Evolutionary conservation across 2,329 filamentous ascomycete species (phyloP).

Genomic region (Fusarium sp.): DNA sequence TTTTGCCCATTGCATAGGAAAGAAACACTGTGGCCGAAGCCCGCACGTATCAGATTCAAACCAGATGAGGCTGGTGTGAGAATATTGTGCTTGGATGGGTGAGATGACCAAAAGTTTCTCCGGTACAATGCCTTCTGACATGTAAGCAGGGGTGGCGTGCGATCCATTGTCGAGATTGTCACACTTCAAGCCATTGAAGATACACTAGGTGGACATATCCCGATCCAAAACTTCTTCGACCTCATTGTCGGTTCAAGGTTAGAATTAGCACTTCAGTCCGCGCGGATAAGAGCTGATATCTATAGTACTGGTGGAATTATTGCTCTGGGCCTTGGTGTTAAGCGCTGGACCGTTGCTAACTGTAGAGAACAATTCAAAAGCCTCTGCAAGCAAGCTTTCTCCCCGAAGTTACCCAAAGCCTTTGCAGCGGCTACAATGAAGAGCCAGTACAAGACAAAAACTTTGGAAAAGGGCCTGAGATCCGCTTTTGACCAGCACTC

Average conservation of each 20-base stretch:
- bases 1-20: neutral
- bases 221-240: neutral
- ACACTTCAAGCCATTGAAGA: neutral
- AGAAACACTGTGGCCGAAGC: neutral
- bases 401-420: neutral
- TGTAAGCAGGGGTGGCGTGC: neutral
- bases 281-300: neutral
- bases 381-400: neutral
- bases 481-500: neutral
- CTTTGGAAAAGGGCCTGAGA: neutral
- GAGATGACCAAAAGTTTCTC: rapidly evolving
- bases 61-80: neutral
- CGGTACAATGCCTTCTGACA: neutral
- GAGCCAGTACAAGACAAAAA: neutral
- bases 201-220: neutral
- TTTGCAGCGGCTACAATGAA: neutral
- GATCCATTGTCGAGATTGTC: neutral
- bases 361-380: neutral
- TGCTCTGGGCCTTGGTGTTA: neutral
- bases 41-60: neutral
- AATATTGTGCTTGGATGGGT: neutral
- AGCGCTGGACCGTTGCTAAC: neutral
- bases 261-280: rapidly evolving
- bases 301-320: neutral
- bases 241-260: neutral